phyloP scores from a whole-genome alignment of 768 basidiomycete species.

The Calvatia gigantea region DNA sequence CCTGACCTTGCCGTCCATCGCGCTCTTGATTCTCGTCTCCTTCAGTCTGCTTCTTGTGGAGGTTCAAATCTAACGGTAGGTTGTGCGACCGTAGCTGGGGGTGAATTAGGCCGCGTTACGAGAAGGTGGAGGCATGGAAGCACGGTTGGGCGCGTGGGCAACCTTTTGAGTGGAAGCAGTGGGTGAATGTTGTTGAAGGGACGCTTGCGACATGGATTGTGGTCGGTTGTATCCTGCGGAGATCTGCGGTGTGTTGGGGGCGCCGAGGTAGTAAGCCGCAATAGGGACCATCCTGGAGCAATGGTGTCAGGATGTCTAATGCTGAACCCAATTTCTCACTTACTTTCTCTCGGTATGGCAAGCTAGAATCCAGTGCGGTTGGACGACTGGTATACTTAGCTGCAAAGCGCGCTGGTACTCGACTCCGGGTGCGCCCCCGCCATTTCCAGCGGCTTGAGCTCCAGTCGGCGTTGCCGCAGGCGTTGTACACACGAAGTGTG shows the following conservation, averaged over 20 bases:
- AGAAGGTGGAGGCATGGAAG: constrained; percentile 64
- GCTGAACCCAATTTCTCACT: constrained; percentile 18
- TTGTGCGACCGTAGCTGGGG: constrained; percentile 16
- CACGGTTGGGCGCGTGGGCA: constrained; percentile 43
- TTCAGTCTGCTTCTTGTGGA: constrained; percentile 46
- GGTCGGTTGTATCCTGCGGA: constrained; percentile 46
- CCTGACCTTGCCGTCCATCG: constrained; percentile 18
- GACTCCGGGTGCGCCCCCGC: constrained; percentile 62
- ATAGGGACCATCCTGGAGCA: constrained; percentile 79
- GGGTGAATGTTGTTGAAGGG: constrained; percentile 43
- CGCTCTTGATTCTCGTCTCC: constrained; percentile 21
- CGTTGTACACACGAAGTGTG: constrained; percentile 95
- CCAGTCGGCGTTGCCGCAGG: constrained; percentile 67
- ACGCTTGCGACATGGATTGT: constrained; percentile 75
- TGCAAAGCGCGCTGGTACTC: constrained; percentile 96
- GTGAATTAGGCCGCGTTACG: constrained; percentile 32
- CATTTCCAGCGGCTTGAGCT: constrained; percentile 50
- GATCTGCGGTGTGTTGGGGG: constrained; percentile 40
- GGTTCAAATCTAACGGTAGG: constrained; percentile 38
- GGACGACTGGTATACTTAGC: constrained; percentile 90
- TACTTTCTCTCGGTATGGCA: constrained; percentile 85
- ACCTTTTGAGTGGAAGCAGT: constrained; percentile 30
- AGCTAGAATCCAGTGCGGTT: constrained; percentile 92
- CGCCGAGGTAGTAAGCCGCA: constrained; percentile 75
- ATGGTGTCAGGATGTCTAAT: background rate